Evolutionary conservation across 805 yeast species (phyloP).

Genomic region (Cyberlindnera xylosilytica): DNA sequence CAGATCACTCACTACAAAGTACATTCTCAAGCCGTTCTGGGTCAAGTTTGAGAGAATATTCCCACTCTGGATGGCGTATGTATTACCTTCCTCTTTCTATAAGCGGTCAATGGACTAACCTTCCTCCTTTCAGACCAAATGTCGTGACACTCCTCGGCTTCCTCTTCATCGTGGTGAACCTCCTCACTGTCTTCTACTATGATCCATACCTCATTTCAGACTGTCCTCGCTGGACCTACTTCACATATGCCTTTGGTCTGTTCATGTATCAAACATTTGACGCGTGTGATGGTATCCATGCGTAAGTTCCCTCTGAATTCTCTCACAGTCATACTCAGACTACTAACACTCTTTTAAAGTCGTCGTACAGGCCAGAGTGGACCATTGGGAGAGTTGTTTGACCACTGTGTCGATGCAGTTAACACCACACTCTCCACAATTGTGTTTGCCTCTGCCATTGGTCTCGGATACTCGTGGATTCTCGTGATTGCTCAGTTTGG

Average conservation of each 20-base stretch:
- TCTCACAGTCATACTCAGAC: too few species aligned
- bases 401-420: constrained; percentile 75
- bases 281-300: constrained; percentile 95
- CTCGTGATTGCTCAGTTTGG: constrained; percentile 67
- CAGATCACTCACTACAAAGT: constrained; percentile 71
- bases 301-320: constrained; percentile 30
- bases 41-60: constrained; percentile 63
- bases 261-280: constrained; percentile 94
- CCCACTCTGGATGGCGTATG: constrained; percentile 76
- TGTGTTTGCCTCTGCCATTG: constrained; percentile 72
- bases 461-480: constrained; percentile 66
- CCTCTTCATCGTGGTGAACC: constrained; percentile 61
- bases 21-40: constrained; percentile 83
- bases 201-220: constrained; percentile 63
- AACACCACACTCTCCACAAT: constrained; percentile 80
- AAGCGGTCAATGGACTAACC: background rate
- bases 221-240: constrained; percentile 75
- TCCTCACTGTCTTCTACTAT: constrained; percentile 60
- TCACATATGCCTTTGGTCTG: constrained; percentile 73
- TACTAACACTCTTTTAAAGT: background rate
- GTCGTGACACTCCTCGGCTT: constrained; percentile 82
- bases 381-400: constrained; percentile 92
- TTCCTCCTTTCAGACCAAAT: constrained; percentile 51
- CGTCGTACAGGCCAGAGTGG: constrained; percentile 94
- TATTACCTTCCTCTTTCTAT: background rate